Conservation (phyloP, 352 stramenopile species). For the Elongisporangium undulatum region DNA sequence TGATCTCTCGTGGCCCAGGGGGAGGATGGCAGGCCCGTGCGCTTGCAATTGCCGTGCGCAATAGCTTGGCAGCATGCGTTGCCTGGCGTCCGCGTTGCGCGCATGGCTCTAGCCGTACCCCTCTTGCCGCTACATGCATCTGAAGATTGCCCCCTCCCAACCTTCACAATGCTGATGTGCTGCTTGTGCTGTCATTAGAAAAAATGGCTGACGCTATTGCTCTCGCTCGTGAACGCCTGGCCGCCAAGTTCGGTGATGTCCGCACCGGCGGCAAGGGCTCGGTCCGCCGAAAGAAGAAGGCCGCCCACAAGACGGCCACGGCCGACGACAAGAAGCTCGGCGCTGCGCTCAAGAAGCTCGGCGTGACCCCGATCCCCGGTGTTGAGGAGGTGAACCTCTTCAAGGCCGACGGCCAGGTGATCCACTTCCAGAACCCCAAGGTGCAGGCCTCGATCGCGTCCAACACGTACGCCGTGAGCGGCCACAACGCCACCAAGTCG, state of each 20-base stretch:
- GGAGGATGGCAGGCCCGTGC: neutral
- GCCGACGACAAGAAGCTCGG: conserved; percentile 98
- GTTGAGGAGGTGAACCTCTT: conserved; percentile 99
- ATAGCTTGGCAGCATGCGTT: neutral
- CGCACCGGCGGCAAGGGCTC: conserved; percentile 95
- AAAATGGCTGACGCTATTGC: conserved; percentile 88
- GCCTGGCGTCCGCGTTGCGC: neutral
- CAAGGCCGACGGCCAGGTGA: conserved; percentile 98
- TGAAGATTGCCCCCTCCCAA: neutral
- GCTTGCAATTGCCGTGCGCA: neutral
- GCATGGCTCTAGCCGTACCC: neutral
- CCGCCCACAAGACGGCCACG: conserved; percentile 88
- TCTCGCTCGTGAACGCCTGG: conserved; percentile 83
- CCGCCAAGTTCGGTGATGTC: conserved; percentile 85
- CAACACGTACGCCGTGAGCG: conserved; percentile 98
- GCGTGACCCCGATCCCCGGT: conserved; percentile 96
- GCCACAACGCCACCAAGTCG: conserved; percentile 94
- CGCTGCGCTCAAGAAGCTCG: conserved; percentile 97
- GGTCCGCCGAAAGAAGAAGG: conserved; percentile 96
- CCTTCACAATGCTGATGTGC: conserved; percentile 2
- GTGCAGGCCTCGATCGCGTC: conserved; percentile 96
- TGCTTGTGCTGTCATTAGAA: conserved; percentile 15
- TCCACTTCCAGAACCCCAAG: conserved; percentile 98
- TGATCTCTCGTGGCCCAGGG: neutral
- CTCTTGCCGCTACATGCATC: conserved; percentile 1